Base-by-base conservation (phyloP, 345 rosid genomes). In the Salix exigua region DNA sequence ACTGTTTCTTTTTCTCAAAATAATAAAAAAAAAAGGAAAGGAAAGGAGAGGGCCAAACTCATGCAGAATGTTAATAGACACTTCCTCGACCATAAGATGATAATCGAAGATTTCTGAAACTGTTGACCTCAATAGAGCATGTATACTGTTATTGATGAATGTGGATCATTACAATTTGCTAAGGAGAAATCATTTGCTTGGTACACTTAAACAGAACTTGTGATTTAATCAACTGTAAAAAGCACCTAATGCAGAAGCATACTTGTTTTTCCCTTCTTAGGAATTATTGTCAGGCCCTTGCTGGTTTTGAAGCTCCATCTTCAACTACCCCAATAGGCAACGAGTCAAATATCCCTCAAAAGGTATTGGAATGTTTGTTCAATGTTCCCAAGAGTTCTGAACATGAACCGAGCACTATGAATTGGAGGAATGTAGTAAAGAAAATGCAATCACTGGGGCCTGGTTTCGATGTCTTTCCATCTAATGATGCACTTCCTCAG, bases 371-470 rank as follows among this genome's bases (percentile, higher is more conserved):
- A 81, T 88, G 92, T 75, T 86, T 95, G 79, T 95, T 90, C 87
- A 89, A 88, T 80, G 77, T 88, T 65, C 81, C 89, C 71, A 84
- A 76, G 85, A 90, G 89, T 82, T 67, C 89, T 74, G 89, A 89
- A 78, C 88, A 82, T 33, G 96, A 91, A 84, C 89, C 93, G 66
- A 77, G 81, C 80, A 83, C 91, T 46, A 90, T 93, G 97, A 87
- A 85, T 83, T 95, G 99, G 99, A 89, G 88, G 86, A 86, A 89
- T 70, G 88, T 93, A 67, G 93, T 87, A 58, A 95, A 88, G 86
- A 93, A 95, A 85, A 79, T 93, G 93, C 91, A 86, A 80, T 83
- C 87, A 25, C 85, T 94, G 80, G 88, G 89, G 67, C 85, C 85
- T 73, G 86, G 74, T 77, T 50, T 82, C 80, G 90, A 88, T 85